Base-by-base conservation (phyloP, 441 rosid species). In the Syzygium malaccense region DNA sequence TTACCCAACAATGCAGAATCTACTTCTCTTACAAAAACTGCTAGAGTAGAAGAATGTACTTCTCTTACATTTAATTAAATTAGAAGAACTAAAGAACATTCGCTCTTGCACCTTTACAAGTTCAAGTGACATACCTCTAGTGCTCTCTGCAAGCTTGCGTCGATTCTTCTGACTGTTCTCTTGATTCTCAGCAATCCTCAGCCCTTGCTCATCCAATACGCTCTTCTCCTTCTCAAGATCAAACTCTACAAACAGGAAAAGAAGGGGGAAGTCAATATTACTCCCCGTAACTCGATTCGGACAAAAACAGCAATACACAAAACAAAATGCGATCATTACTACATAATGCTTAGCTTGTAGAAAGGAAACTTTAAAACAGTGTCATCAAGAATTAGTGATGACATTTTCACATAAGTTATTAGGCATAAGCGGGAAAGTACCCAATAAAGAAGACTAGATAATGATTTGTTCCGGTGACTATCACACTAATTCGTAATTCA, bases 121-220 rank as follows among this genome's bases (percentile, higher is more conserved):
- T 90, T 79, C 20, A 25, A 6, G 37, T n/a, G 62, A 14, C 86
- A 88, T 93, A 98, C 99, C 99, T 93, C 99, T 94, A 12, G 99
- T 98, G 95, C 96, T 98, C 95, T 98, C 99, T 60, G 99, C 99
- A 92, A 98, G 99, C 91, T 97, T 98, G 71, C 99, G 94, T 56
- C 99, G 94, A 89, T 98, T 98, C 90, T 96, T 96, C 90, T 94
- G 98, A 90, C 99, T 96, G 92, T 96, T 96, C 91, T 98, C 99
- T 94, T 97, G 98, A 91, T 96, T 98, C 92, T 98, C 99, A 91
- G 98, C 99, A 88, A 98, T 97, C 90, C 93, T 94, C 55, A 98
- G 95, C 88, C 99, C 99, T 91, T 96, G 99, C 90, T 98, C 99
- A 89, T 98, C 99, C 89, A 97, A 93, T 88, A 94, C 87, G 54